Base-by-base conservation (phyloP, 139 green algal species). In the Chlamydomonas sphaeroides region DNA sequence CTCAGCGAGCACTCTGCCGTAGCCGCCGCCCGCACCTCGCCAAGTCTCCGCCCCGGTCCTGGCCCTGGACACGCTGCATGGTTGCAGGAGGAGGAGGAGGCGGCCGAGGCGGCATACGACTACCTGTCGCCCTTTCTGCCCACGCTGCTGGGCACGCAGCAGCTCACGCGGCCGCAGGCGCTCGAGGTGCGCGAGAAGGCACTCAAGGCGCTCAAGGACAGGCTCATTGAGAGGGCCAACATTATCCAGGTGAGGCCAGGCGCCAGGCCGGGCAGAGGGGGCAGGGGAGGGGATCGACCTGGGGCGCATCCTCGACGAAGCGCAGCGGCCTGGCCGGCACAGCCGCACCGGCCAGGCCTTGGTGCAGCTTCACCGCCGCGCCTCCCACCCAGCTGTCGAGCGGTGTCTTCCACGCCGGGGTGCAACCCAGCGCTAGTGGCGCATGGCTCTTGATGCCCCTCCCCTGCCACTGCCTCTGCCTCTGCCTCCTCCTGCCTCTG, bases 101-200 rank as follows among this genome's bases (percentile, higher is more conserved):
- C 88, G 26, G 85, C 80, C 25, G 88, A 92, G 78, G 84, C 83
- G 1, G 67, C 89, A 20, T 88, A 94, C 75, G 94, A 98, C 84
- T 95, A 94, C 85, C 86, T 98, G 48, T 84, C 68, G 4, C 90
- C 94, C 57, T 98, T 96, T 92, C 83, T 98, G 89, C 95, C 92
- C n/a, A 65, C 89, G n/a, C 85, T 91, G 33, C 88, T 91, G 69
- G 90, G 85, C 41, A 88, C 86, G 39, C 61, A 86, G 49, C 62
- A 67, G 49, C 84, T 97, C 21, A 92, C 89, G 7, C 51, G 88
- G 3, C 79, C 90, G n/a, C 90, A 97, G 86, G 85, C 87, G 4
- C 61, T 93, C 49, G 90, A 87, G 42, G 93, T 95, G 36, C 87
- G 94, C 39, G 93, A 97, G 78, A 90, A 89, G 62, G 93, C 88